Evolutionary conservation across 2,329 filamentous ascomycete species (phyloP).

Genomic region (Alternaria conjuncta): DNA sequence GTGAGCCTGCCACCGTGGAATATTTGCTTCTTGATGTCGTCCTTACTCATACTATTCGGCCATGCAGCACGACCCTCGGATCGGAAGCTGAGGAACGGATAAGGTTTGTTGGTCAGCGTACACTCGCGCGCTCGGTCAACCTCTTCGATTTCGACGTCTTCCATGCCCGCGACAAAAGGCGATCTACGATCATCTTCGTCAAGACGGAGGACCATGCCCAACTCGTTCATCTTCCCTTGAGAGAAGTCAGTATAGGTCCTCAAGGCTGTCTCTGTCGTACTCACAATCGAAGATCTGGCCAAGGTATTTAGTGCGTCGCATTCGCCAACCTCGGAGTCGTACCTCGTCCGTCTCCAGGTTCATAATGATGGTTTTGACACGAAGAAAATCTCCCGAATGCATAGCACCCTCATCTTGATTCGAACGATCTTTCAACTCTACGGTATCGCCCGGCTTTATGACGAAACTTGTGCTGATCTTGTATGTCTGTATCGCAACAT

Average conservation of each 20-base stretch:
- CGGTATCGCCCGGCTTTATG: slow-evolving; percentile 14
- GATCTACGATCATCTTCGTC: neutral
- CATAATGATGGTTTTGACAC: slow-evolving; percentile 23
- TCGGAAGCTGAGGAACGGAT: neutral
- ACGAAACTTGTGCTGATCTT: neutral
- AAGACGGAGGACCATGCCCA: slow-evolving; percentile 6
- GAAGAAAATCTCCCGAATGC: slow-evolving; percentile 31
- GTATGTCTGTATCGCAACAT: neutral
- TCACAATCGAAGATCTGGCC: slow-evolving; percentile 26
- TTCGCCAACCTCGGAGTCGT: slow-evolving; percentile 23
- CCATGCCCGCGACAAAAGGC: neutral
- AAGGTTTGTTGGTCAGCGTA: slow-evolving; percentile 4
- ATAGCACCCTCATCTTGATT: neutral
- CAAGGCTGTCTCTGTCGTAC: neutral
- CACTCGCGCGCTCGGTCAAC: slow-evolving; percentile 1
- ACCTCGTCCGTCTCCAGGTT: slow-evolving; percentile 23
- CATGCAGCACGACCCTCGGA: neutral
- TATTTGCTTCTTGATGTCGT: neutral
- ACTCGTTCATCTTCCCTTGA: slow-evolving; percentile 23
- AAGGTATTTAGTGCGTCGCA: slow-evolving; percentile 26
- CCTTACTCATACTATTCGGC: neutral
- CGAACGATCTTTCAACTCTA: slow-evolving; percentile 23
- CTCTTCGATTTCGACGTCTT: neutral
- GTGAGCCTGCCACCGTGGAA: slow-evolving; percentile 1
- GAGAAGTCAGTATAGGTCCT: neutral